phyloP scores from a whole-genome alignment of 2,329 filamentous ascomycete genomes.

The Colletotrichum graminicola region DNA sequence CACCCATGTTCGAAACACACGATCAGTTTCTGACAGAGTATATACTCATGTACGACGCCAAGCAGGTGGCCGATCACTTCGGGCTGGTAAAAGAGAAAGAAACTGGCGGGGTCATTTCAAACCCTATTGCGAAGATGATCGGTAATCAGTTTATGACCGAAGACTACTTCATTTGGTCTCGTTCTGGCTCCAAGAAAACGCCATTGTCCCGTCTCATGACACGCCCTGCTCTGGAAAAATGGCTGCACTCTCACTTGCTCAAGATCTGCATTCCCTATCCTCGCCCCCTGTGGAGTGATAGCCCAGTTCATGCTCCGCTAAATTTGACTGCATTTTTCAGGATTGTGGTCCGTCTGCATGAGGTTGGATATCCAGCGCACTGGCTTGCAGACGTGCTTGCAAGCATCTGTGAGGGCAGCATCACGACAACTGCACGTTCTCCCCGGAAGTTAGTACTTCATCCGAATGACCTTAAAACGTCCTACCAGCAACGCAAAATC shows the following conservation, averaged over 20 bases:
- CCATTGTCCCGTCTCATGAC: neutral
- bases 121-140: neutral
- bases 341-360: neutral
- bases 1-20: neutral
- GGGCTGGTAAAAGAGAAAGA: neutral
- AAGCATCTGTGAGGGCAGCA: neutral
- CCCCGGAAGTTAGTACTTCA: neutral
- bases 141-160: neutral
- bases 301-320: neutral
- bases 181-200: neutral
- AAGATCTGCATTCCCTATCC: neutral
- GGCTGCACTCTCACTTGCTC: neutral
- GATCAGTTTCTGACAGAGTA: neutral
- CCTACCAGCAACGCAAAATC: neutral
- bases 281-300: neutral
- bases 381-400: neutral
- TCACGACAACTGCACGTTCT: neutral
- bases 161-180: neutral
- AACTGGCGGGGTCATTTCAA: neutral
- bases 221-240: neutral
- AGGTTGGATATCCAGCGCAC: neutral
- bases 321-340: neutral
- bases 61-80: neutral
- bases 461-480: neutral
- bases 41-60: neutral